Evolutionary conservation across 2,329 filamentous ascomycete genomes (phyloP).

Genomic region (Arthrocladium fulminans): DNA sequence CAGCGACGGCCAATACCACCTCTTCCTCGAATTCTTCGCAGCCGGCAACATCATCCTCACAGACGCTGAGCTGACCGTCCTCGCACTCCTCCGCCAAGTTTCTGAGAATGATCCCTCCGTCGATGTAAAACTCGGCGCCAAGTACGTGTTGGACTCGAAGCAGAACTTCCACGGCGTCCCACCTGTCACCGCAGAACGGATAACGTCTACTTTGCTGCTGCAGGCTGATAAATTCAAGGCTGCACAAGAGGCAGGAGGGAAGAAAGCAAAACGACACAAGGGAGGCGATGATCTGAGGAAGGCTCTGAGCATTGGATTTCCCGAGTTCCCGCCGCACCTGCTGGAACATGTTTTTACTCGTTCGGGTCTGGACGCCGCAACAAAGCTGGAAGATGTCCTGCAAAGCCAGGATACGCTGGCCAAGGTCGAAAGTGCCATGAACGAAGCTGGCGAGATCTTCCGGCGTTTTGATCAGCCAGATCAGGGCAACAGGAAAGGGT

Average conservation of each 20-base stretch:
- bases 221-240: constrained; percentile 40
- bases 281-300: constrained; percentile 67
- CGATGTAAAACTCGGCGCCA: constrained; percentile 64
- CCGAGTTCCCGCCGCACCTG: constrained; percentile 78
- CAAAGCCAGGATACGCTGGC: constrained; percentile 56
- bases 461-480: constrained; percentile 57
- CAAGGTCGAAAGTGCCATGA: constrained; percentile 57
- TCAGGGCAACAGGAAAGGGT: constrained; percentile 54
- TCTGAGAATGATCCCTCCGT: constrained; percentile 76
- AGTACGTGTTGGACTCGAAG: constrained; percentile 70
- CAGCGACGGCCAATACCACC: constrained; percentile 75
- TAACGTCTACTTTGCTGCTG: constrained; percentile 60
- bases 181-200: constrained; percentile 61
- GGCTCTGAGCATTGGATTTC: constrained; percentile 72
- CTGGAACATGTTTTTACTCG: constrained; percentile 74
- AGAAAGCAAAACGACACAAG: constrained; percentile 67
- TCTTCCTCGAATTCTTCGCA: constrained; percentile 94
- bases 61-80: constrained; percentile 70
- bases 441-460: constrained; percentile 61
- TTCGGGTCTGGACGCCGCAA: constrained; percentile 58
- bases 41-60: constrained; percentile 92
- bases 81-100: constrained; percentile 73
- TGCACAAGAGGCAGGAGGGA: constrained; percentile 30
- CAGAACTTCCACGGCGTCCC: constrained; percentile 77
- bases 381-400: constrained; percentile 61